Base-by-base conservation (phyloP, 2,329 filamentous ascomycete species). In the Paraphoma chrysanthemicola region DNA sequence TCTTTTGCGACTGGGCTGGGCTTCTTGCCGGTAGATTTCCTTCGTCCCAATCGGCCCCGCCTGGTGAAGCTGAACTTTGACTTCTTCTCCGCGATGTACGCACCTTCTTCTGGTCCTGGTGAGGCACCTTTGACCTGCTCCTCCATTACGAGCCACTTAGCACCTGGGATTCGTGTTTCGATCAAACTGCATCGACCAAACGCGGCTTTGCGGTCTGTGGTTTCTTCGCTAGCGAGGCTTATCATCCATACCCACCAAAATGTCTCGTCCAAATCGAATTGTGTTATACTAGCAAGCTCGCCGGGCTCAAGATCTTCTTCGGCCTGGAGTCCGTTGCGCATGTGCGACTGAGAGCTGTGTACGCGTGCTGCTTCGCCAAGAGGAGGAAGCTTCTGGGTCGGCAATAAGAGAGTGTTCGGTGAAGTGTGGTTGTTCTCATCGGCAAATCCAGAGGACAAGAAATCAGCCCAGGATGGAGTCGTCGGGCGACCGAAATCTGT, bases 221-320 rank as follows among this genome's bases (percentile, higher is more conserved):
- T 91, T 79, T 99, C 95, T 70, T 99, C 95, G 0, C 88, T 90
- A 1, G 94, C 93, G 69, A 99, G 81, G 82, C 94, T 98, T 67
- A 88, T 96, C 84, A 99, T 98, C 95, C 95, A 99, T 4, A 98
- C 95, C 94, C 95, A 98, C 95, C 95, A 99, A 77, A 99, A 99
- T 1, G 93, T 90, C 74, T 98, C 94, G 68, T 99, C 95, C 5
- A 99, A 83, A 60, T 95, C 89, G 54, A 98, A 86, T 38, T 85
- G 85, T 23, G 86, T 90, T 71, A 99, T 97, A 73, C 93, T 98
- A 30, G 95, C 95, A 54, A 99, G 84, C 82, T 99, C 95, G 49
- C 93, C 95, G 0, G 94, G 95, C 63, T 97, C 93, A 0, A 97
- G 82, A 41, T 86, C 82, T 28, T 91, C 82, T 23, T 91, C 87